Base-by-base conservation (phyloP, 768 basidiomycete genomes). In the Fomitopsis pulvina region DNA sequence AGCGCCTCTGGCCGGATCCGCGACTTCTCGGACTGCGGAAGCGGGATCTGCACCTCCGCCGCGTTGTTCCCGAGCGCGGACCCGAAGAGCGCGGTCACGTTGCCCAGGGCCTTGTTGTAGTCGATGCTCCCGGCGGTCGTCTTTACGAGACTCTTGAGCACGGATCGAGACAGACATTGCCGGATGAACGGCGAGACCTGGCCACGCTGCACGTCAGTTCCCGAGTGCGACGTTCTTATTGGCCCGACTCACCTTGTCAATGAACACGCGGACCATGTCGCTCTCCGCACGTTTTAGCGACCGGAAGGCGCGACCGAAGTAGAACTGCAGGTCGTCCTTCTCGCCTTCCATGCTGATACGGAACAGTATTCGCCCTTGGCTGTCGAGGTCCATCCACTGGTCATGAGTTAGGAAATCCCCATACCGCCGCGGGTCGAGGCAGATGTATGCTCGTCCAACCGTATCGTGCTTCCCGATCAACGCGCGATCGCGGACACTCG, bases 321-420 rank as follows among this genome's bases (percentile, higher is more conserved):
- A 94, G 73, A 96, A 99, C 57, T 89, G 89, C 7, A 92, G 90
- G 63, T 99, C 96, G 59, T 96, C 93, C 68, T 95, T 93, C 75
- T 98, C 96, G 47, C 94, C 93, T 62, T 99, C 96, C 93, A 98
- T 96, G 62, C 92, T 94, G 51, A 98, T 78, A 18, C 96, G 80
- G 27, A 96, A 71, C 30, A 96, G 69, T 44, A 97, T 77, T 28
- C 92, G 80, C 4, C 96, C 93, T 47, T 81, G 77, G 0, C 85
- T 82, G 62, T 97, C 94, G 14, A 98, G 71, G 52, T 91, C 87
- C 71, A 94, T 77, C 87, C 93, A 93, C 6, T 94, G 64, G 52
- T 99, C 96, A 60, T 93, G 92, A 2, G 92, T 74, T 52, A 97
- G 71, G 64, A 87, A 85, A 70, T 99, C 93, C 11, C 83, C 84